Evolutionary conservation across 805 yeast species (phyloP), one percentile per base, ranked within the genome.

Genomic region (Candida cerambycidarum): DNA sequence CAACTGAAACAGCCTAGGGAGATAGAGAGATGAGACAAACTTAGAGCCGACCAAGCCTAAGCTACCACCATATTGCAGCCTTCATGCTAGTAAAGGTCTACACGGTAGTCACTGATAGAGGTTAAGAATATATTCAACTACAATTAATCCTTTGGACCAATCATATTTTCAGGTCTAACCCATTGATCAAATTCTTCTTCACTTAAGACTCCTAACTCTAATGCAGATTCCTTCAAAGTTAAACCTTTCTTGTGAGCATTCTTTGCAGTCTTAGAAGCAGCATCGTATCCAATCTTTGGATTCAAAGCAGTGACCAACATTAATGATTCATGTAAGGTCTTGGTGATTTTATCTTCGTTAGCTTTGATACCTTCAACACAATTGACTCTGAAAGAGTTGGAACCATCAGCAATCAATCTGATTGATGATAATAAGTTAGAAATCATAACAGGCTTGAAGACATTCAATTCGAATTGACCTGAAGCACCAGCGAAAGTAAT

Each of bases 251-350:
- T 85, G 81, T 93, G 98, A 38, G 99, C 99, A 65, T 93, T 88
- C 79, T 93, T 93, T 56, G 99, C 99, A 42, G 89, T 92, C 81
- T 92, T 90, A 46, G 97, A 89, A 45, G 99, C 98, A 57, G 83
- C 79, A 63, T 93, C 99, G 74, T 93, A 93, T 60, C 99, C 99
- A 58, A 93, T 93, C 83, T 92, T 89, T 59, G 99, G 97, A 81
- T 93, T 93, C 63, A 93, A 80, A 18, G 99, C 97, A 45, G 99
- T 93, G 40, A 93, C 99, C 72, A 93, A 80, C 99, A 93, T 93
- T 63, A 93, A 79, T 12, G 97, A 89, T 73, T 93, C 96, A 67
- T 89, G 87, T 75, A 93, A 76, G 47, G 87, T 76, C 71, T 92
- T 88, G 58, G 78, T 79, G 59, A 93, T 93, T 70, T 88, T 87